Evolutionary conservation across 495 filamentous ascomycete genomes (phyloP).

Genomic region (Trypethelium eluteriae): DNA sequence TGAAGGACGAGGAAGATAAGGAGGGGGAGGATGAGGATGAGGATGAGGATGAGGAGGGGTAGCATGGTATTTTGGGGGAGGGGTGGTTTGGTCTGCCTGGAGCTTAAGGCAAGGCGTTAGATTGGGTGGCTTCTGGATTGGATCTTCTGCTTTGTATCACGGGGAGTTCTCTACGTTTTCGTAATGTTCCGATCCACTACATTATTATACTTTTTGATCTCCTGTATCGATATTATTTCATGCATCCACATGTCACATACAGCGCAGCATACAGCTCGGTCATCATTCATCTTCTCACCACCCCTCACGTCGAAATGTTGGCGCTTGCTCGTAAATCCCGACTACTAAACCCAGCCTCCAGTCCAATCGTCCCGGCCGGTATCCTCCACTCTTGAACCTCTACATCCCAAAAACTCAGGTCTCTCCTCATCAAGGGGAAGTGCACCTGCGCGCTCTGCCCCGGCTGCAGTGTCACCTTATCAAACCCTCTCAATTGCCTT

Average conservation of each 20-base stretch:
- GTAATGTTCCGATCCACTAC: neutral
- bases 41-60: too few relatives aligned
- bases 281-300: too few relatives aligned
- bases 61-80: too few relatives aligned
- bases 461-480: conserved; percentile 45
- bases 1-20: neutral
- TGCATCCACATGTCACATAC: too few relatives aligned
- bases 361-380: conserved; percentile 11
- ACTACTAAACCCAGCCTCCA: conserved; percentile 22
- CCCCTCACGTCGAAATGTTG: neutral
- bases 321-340: conserved; percentile 16
- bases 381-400: conserved; percentile 50
- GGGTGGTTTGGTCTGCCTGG: neutral
- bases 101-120: neutral
- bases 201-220: too few relatives aligned
- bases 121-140: neutral
- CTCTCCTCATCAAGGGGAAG: conserved; percentile 54
- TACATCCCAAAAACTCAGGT: conserved; percentile 61
- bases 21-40: neutral
- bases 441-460: conserved; percentile 41
- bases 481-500: conserved; percentile 58
- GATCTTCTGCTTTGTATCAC: too few relatives aligned
- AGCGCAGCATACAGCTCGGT: too few relatives aligned
- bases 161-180: neutral
- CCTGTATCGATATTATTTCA: too few relatives aligned